phyloP scores from a whole-genome alignment of 1,284 basidiomycete species.

The Cystobasidium pallidum region DNA sequence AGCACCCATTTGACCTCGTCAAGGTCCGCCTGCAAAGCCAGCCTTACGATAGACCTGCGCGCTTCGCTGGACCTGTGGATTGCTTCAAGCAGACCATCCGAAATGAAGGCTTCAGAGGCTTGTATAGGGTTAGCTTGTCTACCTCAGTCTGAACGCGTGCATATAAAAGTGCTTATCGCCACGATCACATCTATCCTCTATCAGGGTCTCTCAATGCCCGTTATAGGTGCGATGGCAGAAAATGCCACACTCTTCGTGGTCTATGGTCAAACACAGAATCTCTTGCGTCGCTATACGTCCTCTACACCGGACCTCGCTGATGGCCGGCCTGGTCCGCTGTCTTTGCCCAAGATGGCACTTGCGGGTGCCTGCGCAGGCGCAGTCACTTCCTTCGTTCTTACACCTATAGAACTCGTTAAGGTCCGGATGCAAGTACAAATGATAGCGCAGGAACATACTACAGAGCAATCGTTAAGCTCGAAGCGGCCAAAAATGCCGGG shows the following conservation, averaged over 20 bases:
- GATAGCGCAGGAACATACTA: constrained; percentile 62
- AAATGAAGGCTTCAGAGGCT: constrained; percentile 73
- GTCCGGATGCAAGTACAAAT: constrained; percentile 96
- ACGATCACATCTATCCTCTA: not conserved
- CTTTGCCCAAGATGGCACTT: constrained; percentile 69
- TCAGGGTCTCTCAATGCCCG: constrained; percentile 83
- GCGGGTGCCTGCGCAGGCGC: constrained; percentile 81
- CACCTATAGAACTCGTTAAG: constrained; percentile 88
- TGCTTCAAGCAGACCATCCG: constrained; percentile 76
- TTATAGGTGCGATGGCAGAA: constrained; percentile 87
- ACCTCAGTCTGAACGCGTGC: constrained; percentile 11
- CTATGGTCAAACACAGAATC: constrained; percentile 78
- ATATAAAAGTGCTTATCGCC: constrained; percentile 5
- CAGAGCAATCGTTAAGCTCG: constrained; percentile 50
- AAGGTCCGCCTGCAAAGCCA: constrained; percentile 80
- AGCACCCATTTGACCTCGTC: constrained; percentile 79
- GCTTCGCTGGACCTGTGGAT: constrained; percentile 77
- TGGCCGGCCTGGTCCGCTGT: constrained; percentile 56
- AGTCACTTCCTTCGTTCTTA: constrained; percentile 80
- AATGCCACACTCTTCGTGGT: constrained; percentile 85
- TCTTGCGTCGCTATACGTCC: constrained; percentile 59
- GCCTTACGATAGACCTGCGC: constrained; percentile 69
- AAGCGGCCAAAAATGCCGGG: constrained; percentile 59
- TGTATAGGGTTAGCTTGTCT: constrained; percentile 70
- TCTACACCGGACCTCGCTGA: constrained; percentile 27